Evolutionary conservation across 2,329 filamentous ascomycete genomes (phyloP).

Genomic region (Exophiala viscosa): DNA sequence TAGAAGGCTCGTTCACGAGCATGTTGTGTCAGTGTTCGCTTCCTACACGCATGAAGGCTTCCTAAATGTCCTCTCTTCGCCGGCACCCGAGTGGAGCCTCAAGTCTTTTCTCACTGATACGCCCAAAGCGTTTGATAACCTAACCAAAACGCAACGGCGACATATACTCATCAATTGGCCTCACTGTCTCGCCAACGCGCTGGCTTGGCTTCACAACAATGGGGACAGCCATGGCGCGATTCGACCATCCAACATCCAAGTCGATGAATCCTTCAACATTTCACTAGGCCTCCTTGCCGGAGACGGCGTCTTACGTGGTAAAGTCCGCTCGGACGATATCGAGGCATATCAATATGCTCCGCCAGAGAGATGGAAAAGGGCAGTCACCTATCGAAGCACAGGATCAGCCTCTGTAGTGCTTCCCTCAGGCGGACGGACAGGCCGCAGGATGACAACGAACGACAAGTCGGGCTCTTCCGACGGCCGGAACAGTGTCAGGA

Average conservation of each 20-base stretch:
- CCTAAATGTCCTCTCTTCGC: slow-evolving; percentile 43
- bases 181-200: slow-evolving; percentile 51
- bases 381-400: slow-evolving; percentile 36
- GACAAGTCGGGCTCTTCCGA: slow-evolving; percentile 4
- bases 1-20: slow-evolving; percentile 40
- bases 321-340: slow-evolving; percentile 51
- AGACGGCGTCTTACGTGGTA: slow-evolving; percentile 52
- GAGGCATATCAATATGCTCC: slow-evolving; percentile 59
- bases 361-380: slow-evolving; percentile 51
- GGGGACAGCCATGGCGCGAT: slow-evolving; percentile 56
- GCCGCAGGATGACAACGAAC: slow-evolving; percentile 28
- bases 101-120: slow-evolving; percentile 43
- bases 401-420: slow-evolving; percentile 32
- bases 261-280: slow-evolving; percentile 55
- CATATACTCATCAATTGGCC: slow-evolving; percentile 44
- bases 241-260: slow-evolving; percentile 57
- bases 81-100: slow-evolving; percentile 40
- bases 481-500: slow-evolving; percentile 18
- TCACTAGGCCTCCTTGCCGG: slow-evolving; percentile 57
- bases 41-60: slow-evolving; percentile 43
- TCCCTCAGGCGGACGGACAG: slow-evolving; percentile 42
- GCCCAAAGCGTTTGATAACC: slow-evolving; percentile 39
- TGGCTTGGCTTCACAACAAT: slow-evolving; percentile 55
- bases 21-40: slow-evolving; percentile 43
- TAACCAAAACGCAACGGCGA: slow-evolving; percentile 42